Evolutionary conservation across 2,329 filamentous ascomycete species (phyloP).

Genomic region (Colletotrichum lentis): DNA sequence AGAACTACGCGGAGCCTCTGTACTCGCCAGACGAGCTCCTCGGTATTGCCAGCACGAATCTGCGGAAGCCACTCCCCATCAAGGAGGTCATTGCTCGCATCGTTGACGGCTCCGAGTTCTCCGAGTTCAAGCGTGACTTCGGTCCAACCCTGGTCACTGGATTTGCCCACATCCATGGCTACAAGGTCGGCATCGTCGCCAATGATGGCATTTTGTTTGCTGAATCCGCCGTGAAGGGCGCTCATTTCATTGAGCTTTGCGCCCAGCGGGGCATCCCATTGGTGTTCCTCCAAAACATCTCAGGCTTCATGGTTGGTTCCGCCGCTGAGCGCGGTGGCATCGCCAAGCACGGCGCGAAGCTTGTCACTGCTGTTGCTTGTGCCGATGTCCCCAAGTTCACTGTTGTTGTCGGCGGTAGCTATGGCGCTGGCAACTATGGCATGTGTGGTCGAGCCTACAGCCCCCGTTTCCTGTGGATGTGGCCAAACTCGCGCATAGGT

Average conservation of each 20-base stretch:
- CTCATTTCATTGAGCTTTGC: slow-evolving; percentile 97
- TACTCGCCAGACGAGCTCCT: slow-evolving; percentile 81
- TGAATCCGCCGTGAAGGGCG: slow-evolving; percentile 87
- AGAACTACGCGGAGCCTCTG: slow-evolving; percentile 75
- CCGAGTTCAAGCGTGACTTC: slow-evolving; percentile 94
- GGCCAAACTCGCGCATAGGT: slow-evolving; percentile 94
- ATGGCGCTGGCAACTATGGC: slow-evolving; percentile 95
- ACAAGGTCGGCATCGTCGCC: slow-evolving; percentile 90
- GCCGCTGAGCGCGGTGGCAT: slow-evolving; percentile 95
- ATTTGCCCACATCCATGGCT: slow-evolving; percentile 88
- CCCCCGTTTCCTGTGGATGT: slow-evolving; percentile 94
- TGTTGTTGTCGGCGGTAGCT: slow-evolving; percentile 91
- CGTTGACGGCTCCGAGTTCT: slow-evolving; percentile 88
- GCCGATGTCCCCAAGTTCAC: slow-evolving; percentile 97
- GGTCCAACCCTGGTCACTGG: slow-evolving; percentile 90
- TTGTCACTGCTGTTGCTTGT: slow-evolving; percentile 93
- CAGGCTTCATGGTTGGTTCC: slow-evolving; percentile 96
- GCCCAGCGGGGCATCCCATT: slow-evolving; percentile 88
- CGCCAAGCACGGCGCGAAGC: slow-evolving; percentile 96
- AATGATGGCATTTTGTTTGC: slow-evolving; percentile 97
- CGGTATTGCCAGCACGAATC: slow-evolving; percentile 89
- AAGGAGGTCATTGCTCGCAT: slow-evolving; percentile 93
- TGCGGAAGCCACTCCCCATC: slow-evolving; percentile 83
- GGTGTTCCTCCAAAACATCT: slow-evolving; percentile 95
- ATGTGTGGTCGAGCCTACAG: slow-evolving; percentile 96